A percentile compares a stretch with the other conserved stretches of the same genome.
phyloP scores from a whole-genome alignment of 345 rosid genomes.

The Gossypium bickii region DNA sequence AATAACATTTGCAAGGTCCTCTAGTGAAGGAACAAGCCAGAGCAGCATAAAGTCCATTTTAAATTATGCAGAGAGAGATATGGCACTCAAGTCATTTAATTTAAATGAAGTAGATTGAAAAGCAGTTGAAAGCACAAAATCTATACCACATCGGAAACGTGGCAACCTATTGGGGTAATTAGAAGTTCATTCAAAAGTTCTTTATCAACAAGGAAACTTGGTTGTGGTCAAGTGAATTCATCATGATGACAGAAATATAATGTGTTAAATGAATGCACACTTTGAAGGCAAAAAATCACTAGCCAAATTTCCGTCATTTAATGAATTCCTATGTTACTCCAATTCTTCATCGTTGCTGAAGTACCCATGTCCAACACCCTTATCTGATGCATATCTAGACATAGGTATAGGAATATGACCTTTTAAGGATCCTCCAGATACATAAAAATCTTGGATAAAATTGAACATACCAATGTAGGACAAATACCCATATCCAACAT shows the following conservation, averaged over 20 bases:
- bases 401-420: not conserved
- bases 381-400: not conserved
- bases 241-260: not conserved
- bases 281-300: not conserved
- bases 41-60: not conserved
- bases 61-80: not conserved
- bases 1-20: not conserved
- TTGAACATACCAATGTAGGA: not conserved
- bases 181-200: not conserved
- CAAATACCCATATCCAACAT: not conserved
- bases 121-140: not conserved
- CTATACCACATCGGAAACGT: not conserved
- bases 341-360: not conserved
- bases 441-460: not conserved
- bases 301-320: not conserved
- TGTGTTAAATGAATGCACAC: not conserved
- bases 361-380: not conserved
- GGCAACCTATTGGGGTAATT: not conserved
- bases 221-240: not conserved
- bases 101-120: not conserved
- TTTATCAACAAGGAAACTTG: not conserved
- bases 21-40: not conserved
- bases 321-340: not conserved
- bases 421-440: not conserved
- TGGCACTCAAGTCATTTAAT: not conserved